Conservation (phyloP, 768 basidiomycete species). For the Kwoniella dendrophila region DNA sequence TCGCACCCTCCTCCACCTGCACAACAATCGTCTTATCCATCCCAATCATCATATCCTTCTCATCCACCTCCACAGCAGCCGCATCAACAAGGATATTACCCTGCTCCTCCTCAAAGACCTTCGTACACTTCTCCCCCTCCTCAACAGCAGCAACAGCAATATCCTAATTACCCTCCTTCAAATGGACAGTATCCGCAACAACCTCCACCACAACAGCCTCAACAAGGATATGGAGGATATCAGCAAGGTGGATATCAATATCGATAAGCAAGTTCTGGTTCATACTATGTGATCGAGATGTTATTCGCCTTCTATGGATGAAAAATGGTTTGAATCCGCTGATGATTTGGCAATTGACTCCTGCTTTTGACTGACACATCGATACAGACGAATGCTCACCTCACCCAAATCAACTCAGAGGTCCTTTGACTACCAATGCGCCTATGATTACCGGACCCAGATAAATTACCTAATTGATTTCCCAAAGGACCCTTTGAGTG, state of each 20-base stretch:
- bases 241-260: constrained; percentile 30
- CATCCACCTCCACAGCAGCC: constrained; percentile 19
- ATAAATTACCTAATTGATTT: no score
- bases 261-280: no score
- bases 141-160: constrained; percentile 27
- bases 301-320: background rate
- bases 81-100: no score
- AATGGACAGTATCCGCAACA: constrained; percentile 23
- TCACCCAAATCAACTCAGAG: no score
- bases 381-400: no score
- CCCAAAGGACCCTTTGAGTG: no score
- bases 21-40: no score
- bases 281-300: background rate
- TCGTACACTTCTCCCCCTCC: background rate
- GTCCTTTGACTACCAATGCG: no score
- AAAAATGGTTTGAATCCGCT: background rate
- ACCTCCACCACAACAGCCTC: constrained; percentile 16
- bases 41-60: constrained; percentile 15
- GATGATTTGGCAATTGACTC: no score
- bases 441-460: no score
- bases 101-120: background rate
- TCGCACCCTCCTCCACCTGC: constrained; percentile 17
- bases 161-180: constrained; percentile 29
- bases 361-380: no score
- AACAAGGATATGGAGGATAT: constrained; percentile 18